A percentile compares a stretch with the other conserved stretches of the same genome.
Evolutionary conservation across 306 rosid species (phyloP).

Genomic region (Pterocarpus macrocarpus): DNA sequence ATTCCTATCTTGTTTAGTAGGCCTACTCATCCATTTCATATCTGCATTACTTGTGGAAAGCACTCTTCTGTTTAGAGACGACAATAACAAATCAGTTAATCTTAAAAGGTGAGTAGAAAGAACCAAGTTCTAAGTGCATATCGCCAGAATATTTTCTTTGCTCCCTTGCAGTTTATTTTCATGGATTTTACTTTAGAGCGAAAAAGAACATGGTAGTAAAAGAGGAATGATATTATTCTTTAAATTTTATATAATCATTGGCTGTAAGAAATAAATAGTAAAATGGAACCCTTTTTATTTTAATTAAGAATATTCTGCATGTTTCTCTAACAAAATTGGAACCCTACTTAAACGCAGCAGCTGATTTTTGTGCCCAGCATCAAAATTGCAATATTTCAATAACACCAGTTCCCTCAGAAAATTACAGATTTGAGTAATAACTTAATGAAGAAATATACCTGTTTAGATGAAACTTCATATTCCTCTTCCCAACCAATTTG

Average conservation of each 20-base stretch:
- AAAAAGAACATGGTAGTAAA: too few species aligned
- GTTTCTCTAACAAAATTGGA: constrained; percentile 21
- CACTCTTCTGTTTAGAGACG: too few species aligned
- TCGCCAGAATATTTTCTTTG: too few species aligned
- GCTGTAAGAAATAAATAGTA: constrained; percentile 2
- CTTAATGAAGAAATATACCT: constrained; percentile 62
- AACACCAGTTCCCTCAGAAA: constrained; percentile 21
- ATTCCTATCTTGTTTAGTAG: too few species aligned
- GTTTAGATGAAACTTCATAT: constrained; percentile 91
- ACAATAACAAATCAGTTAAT: too few species aligned
- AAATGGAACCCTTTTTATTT: too few species aligned
- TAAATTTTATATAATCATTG: constrained; percentile 13
- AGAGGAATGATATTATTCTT: background rate
- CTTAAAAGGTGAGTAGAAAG: too few species aligned
- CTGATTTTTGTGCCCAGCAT: constrained; percentile 2
- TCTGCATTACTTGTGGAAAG: too few species aligned
- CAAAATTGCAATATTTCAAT: constrained; percentile 31
- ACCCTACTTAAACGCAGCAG: background rate
- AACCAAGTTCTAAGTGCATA: too few species aligned
- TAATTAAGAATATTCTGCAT: background rate
- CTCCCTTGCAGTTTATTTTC: too few species aligned
- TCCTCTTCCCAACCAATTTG: constrained; percentile 92
- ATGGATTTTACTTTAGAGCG: too few species aligned
- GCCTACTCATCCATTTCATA: too few species aligned
- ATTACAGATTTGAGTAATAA: constrained; percentile 33